phyloP scores from a whole-genome alignment of 176 grass and related monocot species.

The Chrysopogon serrulatus region DNA sequence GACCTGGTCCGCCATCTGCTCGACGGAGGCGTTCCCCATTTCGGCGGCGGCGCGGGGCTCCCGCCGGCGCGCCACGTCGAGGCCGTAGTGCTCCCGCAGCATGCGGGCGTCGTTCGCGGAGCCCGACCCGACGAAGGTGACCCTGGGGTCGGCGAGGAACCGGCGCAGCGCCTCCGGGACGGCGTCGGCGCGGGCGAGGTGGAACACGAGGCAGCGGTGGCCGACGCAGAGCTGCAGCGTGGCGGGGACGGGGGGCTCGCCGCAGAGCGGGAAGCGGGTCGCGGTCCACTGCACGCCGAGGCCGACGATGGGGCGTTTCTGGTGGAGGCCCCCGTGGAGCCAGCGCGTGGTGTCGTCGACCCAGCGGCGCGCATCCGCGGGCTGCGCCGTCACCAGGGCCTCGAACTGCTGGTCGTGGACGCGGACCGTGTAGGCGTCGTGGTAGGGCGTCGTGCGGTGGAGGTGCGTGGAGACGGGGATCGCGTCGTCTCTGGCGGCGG shows the following conservation, averaged over 20 bases:
- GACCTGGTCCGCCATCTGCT: slow-evolving; percentile 16
- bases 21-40: slow-evolving; percentile 43
- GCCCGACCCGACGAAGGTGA: slow-evolving; percentile 34
- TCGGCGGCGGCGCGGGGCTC: background rate
- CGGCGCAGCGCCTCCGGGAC: background rate
- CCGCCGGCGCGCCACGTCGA: background rate
- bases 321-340: background rate
- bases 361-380: slow-evolving; percentile 19
- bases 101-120: background rate
- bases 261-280: background rate
- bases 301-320: slow-evolving; percentile 37
- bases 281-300: slow-evolving; percentile 41
- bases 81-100: slow-evolving; percentile 11
- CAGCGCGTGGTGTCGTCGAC: slow-evolving; percentile 14
- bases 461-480: slow-evolving; percentile 12
- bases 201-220: slow-evolving; percentile 38
- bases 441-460: background rate
- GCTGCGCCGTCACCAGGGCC: slow-evolving; percentile 13
- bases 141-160: slow-evolving; percentile 29
- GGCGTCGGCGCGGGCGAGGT: slow-evolving; percentile 8
- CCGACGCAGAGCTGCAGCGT: slow-evolving; percentile 48
- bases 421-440: slow-evolving; percentile 29
- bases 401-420: background rate
- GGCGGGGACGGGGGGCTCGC: background rate
- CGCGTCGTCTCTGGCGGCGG: slow-evolving; percentile 14